Evolutionary conservation across 176 grass and related monocot genomes (phyloP), one percentile per base, ranked within the genome.

Genomic region (Bromus sterilis): DNA sequence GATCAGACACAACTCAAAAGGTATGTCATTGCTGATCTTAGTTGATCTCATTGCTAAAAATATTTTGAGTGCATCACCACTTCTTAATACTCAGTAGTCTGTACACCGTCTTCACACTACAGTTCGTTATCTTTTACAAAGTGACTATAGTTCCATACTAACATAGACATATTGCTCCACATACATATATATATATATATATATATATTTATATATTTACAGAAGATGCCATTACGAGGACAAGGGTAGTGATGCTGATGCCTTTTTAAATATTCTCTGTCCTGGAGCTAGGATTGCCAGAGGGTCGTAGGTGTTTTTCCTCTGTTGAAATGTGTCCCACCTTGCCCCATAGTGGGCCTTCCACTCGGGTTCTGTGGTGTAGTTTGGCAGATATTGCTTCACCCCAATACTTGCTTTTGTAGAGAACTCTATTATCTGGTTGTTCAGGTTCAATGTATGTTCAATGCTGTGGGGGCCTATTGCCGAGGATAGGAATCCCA

Each of bases 351-450:
- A 98, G 87, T 98, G 95, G 60, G 66, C 78, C 64, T 75, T 89
- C 95, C 95, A 95, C 74, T 91, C 86, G 11, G 86, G 71, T 68
- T 82, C 32, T 36, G 84, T 89, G 66, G 31, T 79, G 72, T 98
- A 92, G 82, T 89, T 71, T 20, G 95, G 90, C 35, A 98, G 80
- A 80, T 98, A 98, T 44, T 98, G 95, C 55, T 95, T 98, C 79
- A 84, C 76, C 56, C 76, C 41, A 56, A 89, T 95, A 25, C 71
- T 78, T 60, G 86, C 86, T 11, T 81, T 70, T 33, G 69, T 34
- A 64, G 79, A 90, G 60, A 84, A 95, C 42, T 98, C 82, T 35
- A 95, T 26, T 83, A 98, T 88, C 81, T 28, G 53, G 4, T 56
- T 82, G 56, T 98, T 95, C 56, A 88, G 82, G 59, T 86, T 67